Conservation (phyloP, 805 yeast genomes). For the Pichia heedii region DNA sequence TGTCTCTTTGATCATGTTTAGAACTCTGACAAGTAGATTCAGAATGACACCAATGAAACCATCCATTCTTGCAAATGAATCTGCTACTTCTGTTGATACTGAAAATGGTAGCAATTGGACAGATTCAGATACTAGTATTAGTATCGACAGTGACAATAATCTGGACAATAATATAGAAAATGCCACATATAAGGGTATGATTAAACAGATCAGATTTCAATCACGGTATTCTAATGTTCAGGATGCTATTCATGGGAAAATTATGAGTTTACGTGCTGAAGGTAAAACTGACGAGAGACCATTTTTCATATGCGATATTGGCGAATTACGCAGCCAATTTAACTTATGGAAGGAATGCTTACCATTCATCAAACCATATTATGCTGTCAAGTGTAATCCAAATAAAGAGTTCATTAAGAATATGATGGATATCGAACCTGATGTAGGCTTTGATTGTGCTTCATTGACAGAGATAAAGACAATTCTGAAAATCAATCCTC, state of each 20-base stretch:
- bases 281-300: slow-evolving; percentile 27
- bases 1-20: slow-evolving; percentile 1
- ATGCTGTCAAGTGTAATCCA: slow-evolving; percentile 93
- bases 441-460: slow-evolving; percentile 83
- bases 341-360: slow-evolving; percentile 54
- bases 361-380: slow-evolving; percentile 77
- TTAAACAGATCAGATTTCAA: background rate
- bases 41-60: slow-evolving; percentile 1
- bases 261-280: background rate
- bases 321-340: slow-evolving; percentile 54
- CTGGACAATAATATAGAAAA: no score
- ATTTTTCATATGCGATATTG: slow-evolving; percentile 81
- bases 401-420: slow-evolving; percentile 48
- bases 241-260: slow-evolving; percentile 8
- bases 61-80: background rate
- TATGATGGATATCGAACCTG: slow-evolving; percentile 46
- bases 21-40: slow-evolving; percentile 2
- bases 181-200: background rate
- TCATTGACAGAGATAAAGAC: slow-evolving; percentile 73
- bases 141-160: background rate
- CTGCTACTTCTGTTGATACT: background rate
- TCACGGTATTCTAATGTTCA: slow-evolving; percentile 4
- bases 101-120: background rate
- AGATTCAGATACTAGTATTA: background rate
- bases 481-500: slow-evolving; percentile 38